phyloP scores from a whole-genome alignment of 345 rosid species.

The Erysimum cheiranthoides region DNA sequence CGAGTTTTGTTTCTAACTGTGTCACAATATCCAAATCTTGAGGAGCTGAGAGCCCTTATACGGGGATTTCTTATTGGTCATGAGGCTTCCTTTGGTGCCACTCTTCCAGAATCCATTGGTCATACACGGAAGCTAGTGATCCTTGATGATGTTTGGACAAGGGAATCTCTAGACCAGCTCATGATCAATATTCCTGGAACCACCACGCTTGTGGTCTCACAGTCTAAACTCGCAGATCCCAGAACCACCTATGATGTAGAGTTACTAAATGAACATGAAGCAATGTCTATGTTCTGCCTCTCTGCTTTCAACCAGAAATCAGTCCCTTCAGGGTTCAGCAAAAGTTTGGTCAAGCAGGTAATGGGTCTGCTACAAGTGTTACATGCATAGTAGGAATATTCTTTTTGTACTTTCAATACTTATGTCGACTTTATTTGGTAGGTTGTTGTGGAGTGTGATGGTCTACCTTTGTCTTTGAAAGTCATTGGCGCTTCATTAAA shows the following conservation, averaged over 20 bases:
- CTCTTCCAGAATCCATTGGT: constrained; percentile 45
- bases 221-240: constrained; percentile 59
- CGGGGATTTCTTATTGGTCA: constrained; percentile 46
- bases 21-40: constrained; percentile 77
- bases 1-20: constrained; percentile 66
- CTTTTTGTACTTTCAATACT: background rate
- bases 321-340: constrained; percentile 59
- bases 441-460: constrained; percentile 83
- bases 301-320: constrained; percentile 70
- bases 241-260: constrained; percentile 57
- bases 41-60: constrained; percentile 51
- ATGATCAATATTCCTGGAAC: constrained; percentile 54
- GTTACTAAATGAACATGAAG: constrained; percentile 62
- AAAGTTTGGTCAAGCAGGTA: constrained; percentile 74
- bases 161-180: constrained; percentile 62
- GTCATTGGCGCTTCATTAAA: constrained; percentile 80
- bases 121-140: constrained; percentile 56
- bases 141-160: constrained; percentile 86
- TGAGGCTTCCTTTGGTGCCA: constrained; percentile 37
- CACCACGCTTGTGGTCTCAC: constrained; percentile 74
- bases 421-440: constrained; percentile 35
- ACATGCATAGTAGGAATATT: background rate
- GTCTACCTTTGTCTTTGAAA: constrained; percentile 88
- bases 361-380: background rate
- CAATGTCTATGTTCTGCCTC: constrained; percentile 64